A percentile compares a stretch with the other conserved stretches of the same genome.
These are phyloP conservation scores for Mikania micrantha DNA, from an alignment of 129 eudicot genomes.

Conservation along the genomic window DNA sequence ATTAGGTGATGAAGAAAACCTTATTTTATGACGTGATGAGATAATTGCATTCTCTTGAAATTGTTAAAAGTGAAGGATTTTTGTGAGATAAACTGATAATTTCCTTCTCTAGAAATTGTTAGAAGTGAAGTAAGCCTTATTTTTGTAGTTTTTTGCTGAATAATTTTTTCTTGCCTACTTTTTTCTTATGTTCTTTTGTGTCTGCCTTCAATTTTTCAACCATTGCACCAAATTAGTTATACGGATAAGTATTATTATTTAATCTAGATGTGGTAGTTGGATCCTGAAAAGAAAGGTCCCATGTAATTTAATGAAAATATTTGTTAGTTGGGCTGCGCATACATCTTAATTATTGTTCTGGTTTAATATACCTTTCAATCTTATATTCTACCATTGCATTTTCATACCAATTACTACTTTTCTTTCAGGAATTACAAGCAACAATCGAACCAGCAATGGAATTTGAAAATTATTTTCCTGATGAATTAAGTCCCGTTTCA, in stretches of 20 bases:
- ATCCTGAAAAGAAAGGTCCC: not conserved
- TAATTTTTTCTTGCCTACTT: too few relatives aligned
- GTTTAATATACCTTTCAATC: slow-evolving; percentile 7
- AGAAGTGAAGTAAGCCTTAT: not conserved
- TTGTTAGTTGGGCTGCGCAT: not conserved
- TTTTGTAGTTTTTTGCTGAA: too few relatives aligned
- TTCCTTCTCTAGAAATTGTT: not conserved
- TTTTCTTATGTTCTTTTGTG: not conserved
- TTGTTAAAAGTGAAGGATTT: not conserved
- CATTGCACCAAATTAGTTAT: not conserved
- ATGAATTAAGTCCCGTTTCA: slow-evolving; percentile 42
- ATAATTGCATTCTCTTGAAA: not conserved
- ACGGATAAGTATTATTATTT: not conserved
- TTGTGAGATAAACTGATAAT: too few relatives aligned
- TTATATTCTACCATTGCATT: not conserved
- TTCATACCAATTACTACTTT: not conserved
- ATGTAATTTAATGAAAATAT: slow-evolving; percentile 11
- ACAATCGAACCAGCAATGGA: slow-evolving; percentile 35
- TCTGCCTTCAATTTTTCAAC: not conserved
- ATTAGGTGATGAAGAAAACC: not conserved
- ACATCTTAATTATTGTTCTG: slow-evolving; percentile 8
- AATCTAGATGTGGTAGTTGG: slow-evolving; percentile 13
- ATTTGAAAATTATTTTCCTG: slow-evolving; percentile 32
- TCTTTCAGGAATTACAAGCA: slow-evolving; percentile 18
- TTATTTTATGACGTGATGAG: not conserved